phyloP scores from a whole-genome alignment of 192 early-diverging fungal genomes.

The Umbelopsis sp. region DNA sequence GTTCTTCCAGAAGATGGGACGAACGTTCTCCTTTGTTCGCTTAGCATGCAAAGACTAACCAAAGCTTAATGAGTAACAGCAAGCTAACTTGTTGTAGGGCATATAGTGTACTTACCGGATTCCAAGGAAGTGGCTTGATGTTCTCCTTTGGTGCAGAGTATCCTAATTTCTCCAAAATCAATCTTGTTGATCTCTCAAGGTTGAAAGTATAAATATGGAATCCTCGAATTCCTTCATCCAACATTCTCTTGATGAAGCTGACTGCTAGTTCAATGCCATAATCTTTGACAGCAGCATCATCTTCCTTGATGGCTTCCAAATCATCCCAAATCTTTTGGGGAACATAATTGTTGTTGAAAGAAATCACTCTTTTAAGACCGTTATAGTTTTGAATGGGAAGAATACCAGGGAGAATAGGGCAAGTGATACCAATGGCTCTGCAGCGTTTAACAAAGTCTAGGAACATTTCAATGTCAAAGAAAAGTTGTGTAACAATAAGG shows the following conservation, averaged over 20 bases:
- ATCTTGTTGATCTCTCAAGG: slow-evolving; percentile 79
- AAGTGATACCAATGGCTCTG: slow-evolving; percentile 71
- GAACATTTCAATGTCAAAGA: slow-evolving; percentile 85
- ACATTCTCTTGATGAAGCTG: slow-evolving; percentile 69
- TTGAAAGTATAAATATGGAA: slow-evolving; percentile 98
- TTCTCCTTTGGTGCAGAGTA: slow-evolving; percentile 70
- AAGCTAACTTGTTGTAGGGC: not conserved
- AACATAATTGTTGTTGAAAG: slow-evolving; percentile 83
- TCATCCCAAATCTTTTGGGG: slow-evolving; percentile 71
- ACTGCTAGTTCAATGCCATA: slow-evolving; percentile 86
- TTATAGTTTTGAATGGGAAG: slow-evolving; percentile 94
- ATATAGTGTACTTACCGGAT: slow-evolving; percentile 57
- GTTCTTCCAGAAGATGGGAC: slow-evolving; percentile 99
- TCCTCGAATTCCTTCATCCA: slow-evolving; percentile 54
- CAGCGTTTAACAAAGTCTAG: slow-evolving; percentile 76
- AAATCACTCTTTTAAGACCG: slow-evolving; percentile 87
- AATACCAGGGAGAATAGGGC: slow-evolving; percentile 89
- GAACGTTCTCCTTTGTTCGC: slow-evolving; percentile 92
- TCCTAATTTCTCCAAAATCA: slow-evolving; percentile 78
- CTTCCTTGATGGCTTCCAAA: slow-evolving; percentile 91
- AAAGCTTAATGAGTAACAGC: slow-evolving; percentile 13
- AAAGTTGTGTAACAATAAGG: slow-evolving; percentile 94
- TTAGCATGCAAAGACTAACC: slow-evolving; percentile 55
- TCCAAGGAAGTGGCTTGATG: slow-evolving; percentile 78
- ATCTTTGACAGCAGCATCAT: slow-evolving; percentile 96